Base-by-base conservation (phyloP, 352 stramenopile species). In the Phytophthora boehmeriae region DNA sequence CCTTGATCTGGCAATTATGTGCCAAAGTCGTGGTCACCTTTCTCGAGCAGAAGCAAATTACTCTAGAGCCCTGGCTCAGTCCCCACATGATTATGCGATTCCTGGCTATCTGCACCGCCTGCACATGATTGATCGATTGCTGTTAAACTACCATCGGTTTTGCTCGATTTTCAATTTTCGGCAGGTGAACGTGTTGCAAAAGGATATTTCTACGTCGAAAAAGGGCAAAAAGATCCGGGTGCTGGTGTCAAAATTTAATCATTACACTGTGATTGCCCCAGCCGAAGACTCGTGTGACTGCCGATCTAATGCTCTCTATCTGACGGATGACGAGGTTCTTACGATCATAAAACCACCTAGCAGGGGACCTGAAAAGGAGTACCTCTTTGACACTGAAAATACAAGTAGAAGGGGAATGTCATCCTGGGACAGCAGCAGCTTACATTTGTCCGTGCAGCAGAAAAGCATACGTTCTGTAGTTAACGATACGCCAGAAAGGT, bases 91-190 rank as follows among this genome's bases (percentile, higher is more conserved):
- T n/a, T 92, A 92, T 48, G 41, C 19, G 1, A 65, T 90, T 22
- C 68, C 83, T 8, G 83, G 83, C 0, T 92, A 88, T 55, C 58
- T 89, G 1, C 54, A 90, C 67, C 78, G 83, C 4, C 53, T 86
- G 11, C 53, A 86, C 27, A 88, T 73, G 64, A 36, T 90, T 6
- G 75, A 89, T 45, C 75, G 83, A 2, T 30, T 92, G 16, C 41
- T 90, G n/a, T 49, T 85, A 16, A 92, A 90, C 42, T 90, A 88
- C 42, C 78, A 92, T 41, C 80, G 78, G 9, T 92, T 90, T 59
- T 84, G 76, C 48, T 88, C 80, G 5, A 54, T 92, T 9, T 92
- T 89, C 36, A 82, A 86, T 54, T 79, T 73, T 10, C 60, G 68
- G 13, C 74, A 85, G 63, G 59, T 75, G 0, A 88, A 84, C 25